Base-by-base conservation (phyloP, 192 early-diverging fungal genomes). In the Coemansia umbellata region DNA sequence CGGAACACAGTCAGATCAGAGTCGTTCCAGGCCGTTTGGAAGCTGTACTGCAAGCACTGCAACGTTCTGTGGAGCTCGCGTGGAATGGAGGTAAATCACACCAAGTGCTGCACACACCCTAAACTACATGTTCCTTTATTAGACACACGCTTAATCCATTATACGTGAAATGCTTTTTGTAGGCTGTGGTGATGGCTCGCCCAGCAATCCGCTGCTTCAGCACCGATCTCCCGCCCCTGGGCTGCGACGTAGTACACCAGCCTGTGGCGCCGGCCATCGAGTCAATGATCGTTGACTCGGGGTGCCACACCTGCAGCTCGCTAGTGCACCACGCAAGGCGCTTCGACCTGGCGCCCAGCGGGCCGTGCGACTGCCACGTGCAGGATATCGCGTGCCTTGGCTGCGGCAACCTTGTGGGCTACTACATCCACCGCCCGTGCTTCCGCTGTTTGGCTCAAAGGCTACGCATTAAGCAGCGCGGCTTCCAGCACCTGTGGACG, bases 401-500 rank as follows among this genome's bases (percentile, higher is more conserved):
- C 32, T 75, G 72, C 40, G 72, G 72, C 47, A 75, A 75, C 35
- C 22, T 65, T 3, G 66, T 75, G 14, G 66, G 72, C 22, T 75
- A 75, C 50, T 75, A 75, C 15, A 75, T 75, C 35, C 72, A 75
- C 30, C 51, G 72, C 4, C 72, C 72, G 10, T 75, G 72, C 40
- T 75, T 75, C 39, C 72, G 61, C 28, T 75, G 72, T 18, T 45
- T 75, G 3, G 65, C 72, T 9, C 66, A 75, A 57, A 60, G 72
- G n/a, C 49, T 75, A 19, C 66, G 66, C 8, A 75, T 75, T 37
- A 75, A 69, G 45, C 66, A 68, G 45, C 65, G 66, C 17, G 72
- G 72, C 18, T 75, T 69, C 53, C 72, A 75, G 58, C 72, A 75
- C 21, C 56, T 75, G 53, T 75, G 72, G 72, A 75, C 66, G 0